Evolutionary conservation across 2,329 filamentous ascomycete species (phyloP).

Genomic region (Pseudocercospora ulei): DNA sequence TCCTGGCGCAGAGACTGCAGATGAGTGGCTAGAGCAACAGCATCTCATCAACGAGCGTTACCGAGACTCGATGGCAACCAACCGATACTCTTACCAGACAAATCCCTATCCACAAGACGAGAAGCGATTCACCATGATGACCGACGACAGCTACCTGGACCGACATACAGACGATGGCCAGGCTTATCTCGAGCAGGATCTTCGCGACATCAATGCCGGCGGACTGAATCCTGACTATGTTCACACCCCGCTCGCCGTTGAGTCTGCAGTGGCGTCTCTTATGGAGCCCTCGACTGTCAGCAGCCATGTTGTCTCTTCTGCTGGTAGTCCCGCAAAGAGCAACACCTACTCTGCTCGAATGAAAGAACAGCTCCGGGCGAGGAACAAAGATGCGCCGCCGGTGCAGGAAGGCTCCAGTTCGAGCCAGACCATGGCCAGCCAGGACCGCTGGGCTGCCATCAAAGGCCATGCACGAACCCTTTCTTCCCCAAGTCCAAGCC

Average conservation of each 20-base stretch:
- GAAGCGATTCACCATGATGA: slow-evolving; percentile 43
- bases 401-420: slow-evolving; percentile 31
- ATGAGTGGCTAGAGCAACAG: slow-evolving; percentile 45
- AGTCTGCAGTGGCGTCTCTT: slow-evolving; percentile 84
- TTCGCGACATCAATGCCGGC: slow-evolving; percentile 48
- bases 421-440: slow-evolving; percentile 28
- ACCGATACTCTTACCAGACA: slow-evolving; percentile 38
- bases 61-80: slow-evolving; percentile 38
- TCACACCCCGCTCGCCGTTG: slow-evolving; percentile 61
- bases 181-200: slow-evolving; percentile 56
- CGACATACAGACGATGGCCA: slow-evolving; percentile 32
- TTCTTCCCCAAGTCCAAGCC: slow-evolving; percentile 47
- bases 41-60: slow-evolving; percentile 53
- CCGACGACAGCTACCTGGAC: slow-evolving; percentile 47
- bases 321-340: slow-evolving; percentile 22
- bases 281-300: slow-evolving; percentile 72
- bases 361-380: slow-evolving; percentile 24
- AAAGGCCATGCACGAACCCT: slow-evolving; percentile 38
- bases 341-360: slow-evolving; percentile 29
- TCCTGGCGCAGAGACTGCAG: slow-evolving; percentile 35
- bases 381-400: slow-evolving; percentile 22
- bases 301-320: slow-evolving; percentile 27
- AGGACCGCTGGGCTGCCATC: slow-evolving; percentile 35
- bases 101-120: slow-evolving; percentile 48
- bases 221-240: slow-evolving; percentile 67